Percentiles rank a stretch among this genome's conserved stretches.
phyloP scores from a whole-genome alignment of 1,284 basidiomycete genomes.

The Meira nashicola region DNA sequence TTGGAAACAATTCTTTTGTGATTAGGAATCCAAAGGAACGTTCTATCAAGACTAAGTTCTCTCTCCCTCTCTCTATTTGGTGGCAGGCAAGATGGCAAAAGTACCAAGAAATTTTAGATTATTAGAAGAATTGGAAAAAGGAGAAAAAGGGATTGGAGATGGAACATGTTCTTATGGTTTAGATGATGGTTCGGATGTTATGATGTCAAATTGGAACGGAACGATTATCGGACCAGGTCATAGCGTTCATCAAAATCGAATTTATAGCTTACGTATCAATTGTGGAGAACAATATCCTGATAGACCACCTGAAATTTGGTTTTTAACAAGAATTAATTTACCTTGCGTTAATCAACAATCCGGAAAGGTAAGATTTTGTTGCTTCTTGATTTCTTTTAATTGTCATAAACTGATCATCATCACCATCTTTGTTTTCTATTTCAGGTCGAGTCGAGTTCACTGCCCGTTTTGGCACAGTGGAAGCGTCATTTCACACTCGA shows the following conservation, averaged over 20 bases:
- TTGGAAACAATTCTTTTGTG: too few relatives aligned
- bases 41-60: too few relatives aligned
- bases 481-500: conserved; percentile 48
- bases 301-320: conserved; percentile 69
- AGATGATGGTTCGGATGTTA: conserved; percentile 47
- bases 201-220: conserved; percentile 95
- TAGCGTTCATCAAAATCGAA: conserved; percentile 89
- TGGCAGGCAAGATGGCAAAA: conserved; percentile 50
- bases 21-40: too few relatives aligned
- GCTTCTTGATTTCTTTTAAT: too few relatives aligned
- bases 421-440: not conserved
- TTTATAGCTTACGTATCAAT: conserved; percentile 88
- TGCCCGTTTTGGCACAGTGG: conserved; percentile 47
- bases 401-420: not conserved
- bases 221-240: conserved; percentile 98
- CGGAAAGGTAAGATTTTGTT: conserved; percentile 58
- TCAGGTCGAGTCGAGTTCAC: conserved; percentile 23
- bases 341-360: conserved; percentile 76
- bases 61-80: too few relatives aligned
- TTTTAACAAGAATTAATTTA: conserved; percentile 86
- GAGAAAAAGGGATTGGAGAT: conserved; percentile 98
- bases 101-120: conserved; percentile 95
- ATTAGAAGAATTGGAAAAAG: conserved; percentile 87
- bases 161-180: conserved; percentile 88
- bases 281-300: conserved; percentile 83